Percentiles rank a stretch among this genome's conserved stretches.
These are phyloP conservation scores for Cyberlindnera mycetangii DNA, from an alignment of 805 yeast genomes.

Conservation along the genomic window DNA sequence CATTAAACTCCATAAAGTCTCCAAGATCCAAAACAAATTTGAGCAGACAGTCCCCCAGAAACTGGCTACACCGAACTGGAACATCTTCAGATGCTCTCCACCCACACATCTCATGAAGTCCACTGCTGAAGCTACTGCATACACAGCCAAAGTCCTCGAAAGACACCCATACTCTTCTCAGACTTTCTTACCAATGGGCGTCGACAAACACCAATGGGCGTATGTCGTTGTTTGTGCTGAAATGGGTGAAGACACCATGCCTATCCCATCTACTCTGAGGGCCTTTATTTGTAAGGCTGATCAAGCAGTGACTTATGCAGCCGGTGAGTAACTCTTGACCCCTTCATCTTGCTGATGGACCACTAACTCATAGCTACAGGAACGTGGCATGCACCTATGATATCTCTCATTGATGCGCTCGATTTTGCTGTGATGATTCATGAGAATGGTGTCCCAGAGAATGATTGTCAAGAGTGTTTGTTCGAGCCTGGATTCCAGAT, in stretches of 20 bases:
- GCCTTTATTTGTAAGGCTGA: constrained; percentile 80
- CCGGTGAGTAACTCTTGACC: constrained; percentile 29
- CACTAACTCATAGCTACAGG: constrained; percentile 32
- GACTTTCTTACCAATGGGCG: constrained; percentile 92
- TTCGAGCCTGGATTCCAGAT: constrained; percentile 56
- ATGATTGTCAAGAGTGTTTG: constrained; percentile 79
- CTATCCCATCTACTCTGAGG: constrained; percentile 55
- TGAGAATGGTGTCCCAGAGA: constrained; percentile 75
- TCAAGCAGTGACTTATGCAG: constrained; percentile 87
- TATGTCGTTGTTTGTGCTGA: constrained; percentile 82
- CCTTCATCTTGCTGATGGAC: background rate
- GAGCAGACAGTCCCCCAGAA: constrained; percentile 42
- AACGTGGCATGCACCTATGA: constrained; percentile 97
- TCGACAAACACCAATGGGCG: constrained; percentile 42
- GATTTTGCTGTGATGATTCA: constrained; percentile 89
- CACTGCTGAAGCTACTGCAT: constrained; percentile 12
- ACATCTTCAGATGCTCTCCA: constrained; percentile 77
- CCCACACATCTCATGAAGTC: constrained; percentile 50
- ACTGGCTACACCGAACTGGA: constrained; percentile 66
- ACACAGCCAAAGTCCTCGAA: constrained; percentile 61
- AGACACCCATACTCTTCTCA: constrained; percentile 89
- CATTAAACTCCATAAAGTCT: constrained; percentile 66
- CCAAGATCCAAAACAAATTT: constrained; percentile 59
- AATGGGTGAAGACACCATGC: constrained; percentile 43
- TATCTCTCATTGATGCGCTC: constrained; percentile 61